Evolutionary conservation across 2,329 filamentous ascomycete genomes (phyloP).

Genomic region (Periglandula ipomoeae): DNA sequence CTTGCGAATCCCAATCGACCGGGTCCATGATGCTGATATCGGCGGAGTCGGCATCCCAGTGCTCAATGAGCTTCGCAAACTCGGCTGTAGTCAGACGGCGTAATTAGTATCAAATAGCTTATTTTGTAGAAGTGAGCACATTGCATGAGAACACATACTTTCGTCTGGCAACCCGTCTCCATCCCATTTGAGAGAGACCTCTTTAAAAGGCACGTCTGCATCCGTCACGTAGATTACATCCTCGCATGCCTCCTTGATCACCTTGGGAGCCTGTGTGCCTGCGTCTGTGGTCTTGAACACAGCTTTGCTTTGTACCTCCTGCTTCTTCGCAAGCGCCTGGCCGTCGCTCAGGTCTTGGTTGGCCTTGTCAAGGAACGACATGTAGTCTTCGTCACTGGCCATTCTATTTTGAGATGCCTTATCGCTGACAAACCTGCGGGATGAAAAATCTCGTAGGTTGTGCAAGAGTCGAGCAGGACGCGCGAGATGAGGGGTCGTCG

Average conservation of each 20-base stretch:
- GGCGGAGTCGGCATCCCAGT: constrained; percentile 42
- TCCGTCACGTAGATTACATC: constrained; percentile 67
- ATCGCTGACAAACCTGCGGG: constrained; percentile 1
- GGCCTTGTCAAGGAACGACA: constrained; percentile 77
- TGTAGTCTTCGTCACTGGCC: constrained; percentile 75
- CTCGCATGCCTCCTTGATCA: constrained; percentile 40
- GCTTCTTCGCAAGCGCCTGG: constrained; percentile 10
- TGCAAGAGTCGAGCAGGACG: neutral
- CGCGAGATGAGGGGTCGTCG: neutral
- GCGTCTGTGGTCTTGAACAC: constrained; percentile 44
- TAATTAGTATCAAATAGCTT: neutral
- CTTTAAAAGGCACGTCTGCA: constrained; percentile 76
- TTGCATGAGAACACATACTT: constrained; percentile 35
- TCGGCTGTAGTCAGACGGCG: constrained; percentile 40
- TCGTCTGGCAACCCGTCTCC: constrained; percentile 49
- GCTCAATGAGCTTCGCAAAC: constrained; percentile 58
- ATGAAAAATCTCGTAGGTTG: constrained; percentile 10
- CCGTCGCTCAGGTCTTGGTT: constrained; percentile 63
- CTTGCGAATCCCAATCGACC: constrained; percentile 62
- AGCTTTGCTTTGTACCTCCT: constrained; percentile 12
- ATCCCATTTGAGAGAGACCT: constrained; percentile 58
- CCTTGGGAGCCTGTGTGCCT: constrained; percentile 50
- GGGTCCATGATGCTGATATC: constrained; percentile 58
- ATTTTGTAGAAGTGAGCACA: no score
- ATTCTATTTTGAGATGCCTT: constrained; percentile 30